Percentiles rank a stretch among this genome's conserved stretches.
Evolutionary conservation across 352 stramenopile species (phyloP).

Genomic region (Globisporangium splendens): DNA sequence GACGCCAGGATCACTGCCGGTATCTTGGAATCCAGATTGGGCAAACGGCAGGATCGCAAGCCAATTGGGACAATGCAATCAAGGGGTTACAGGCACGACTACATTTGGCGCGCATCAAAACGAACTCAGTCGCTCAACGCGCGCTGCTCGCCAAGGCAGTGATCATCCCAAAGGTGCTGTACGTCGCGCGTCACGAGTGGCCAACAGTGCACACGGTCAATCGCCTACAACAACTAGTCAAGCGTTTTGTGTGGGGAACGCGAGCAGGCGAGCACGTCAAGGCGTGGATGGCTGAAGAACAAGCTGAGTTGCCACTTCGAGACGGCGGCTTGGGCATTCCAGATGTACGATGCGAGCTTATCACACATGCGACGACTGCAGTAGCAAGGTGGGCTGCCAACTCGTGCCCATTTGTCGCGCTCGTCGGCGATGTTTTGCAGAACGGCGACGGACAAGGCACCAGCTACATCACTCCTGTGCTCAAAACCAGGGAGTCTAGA

Average conservation of each 20-base stretch:
- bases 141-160: background rate
- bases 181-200: background rate
- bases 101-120: background rate
- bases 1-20: background rate
- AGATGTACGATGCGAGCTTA: too few relatives aligned
- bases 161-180: slow-evolving; percentile 1
- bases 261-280: background rate
- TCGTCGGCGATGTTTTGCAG: too few relatives aligned
- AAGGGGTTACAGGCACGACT: background rate
- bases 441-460: too few relatives aligned
- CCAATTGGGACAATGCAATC: background rate
- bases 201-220: background rate
- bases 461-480: too few relatives aligned
- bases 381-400: too few relatives aligned
- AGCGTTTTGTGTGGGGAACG: background rate
- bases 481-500: too few relatives aligned
- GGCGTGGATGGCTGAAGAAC: too few relatives aligned
- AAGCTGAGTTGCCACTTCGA: too few relatives aligned
- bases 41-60: background rate
- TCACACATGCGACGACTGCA: too few relatives aligned
- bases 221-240: background rate
- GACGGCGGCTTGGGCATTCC: too few relatives aligned
- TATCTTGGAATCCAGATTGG: background rate
- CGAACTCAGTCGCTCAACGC: background rate
- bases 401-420: too few relatives aligned